Evolutionary conservation across 441 rosid species (phyloP).

Genomic region (Geranium incanum): DNA sequence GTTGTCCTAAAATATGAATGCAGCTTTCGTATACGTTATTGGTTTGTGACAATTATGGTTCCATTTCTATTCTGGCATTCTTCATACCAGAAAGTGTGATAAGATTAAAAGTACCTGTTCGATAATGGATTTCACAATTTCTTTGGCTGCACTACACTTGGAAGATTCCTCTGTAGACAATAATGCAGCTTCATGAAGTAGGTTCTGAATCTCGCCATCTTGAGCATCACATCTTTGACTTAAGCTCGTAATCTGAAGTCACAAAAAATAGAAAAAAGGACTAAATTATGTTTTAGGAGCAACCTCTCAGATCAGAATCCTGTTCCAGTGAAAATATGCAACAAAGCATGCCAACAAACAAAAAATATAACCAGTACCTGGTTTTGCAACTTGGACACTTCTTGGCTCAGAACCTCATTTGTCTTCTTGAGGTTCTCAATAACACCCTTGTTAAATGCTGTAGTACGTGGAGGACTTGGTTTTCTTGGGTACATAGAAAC

Average conservation of each 20-base stretch:
- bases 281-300: conserved; percentile 1
- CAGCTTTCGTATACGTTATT: conserved; percentile 4
- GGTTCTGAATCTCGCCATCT: conserved; percentile 75
- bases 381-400: conserved; percentile 66
- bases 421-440: conserved; percentile 65
- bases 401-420: conserved; percentile 69
- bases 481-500: conserved; percentile 86
- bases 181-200: conserved; percentile 72
- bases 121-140: conserved; percentile 85
- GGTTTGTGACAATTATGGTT: conserved; percentile 28
- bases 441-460: conserved; percentile 54
- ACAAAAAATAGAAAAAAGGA: conserved; percentile 10
- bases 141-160: conserved; percentile 91
- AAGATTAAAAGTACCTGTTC: conserved; percentile 56
- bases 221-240: conserved; percentile 72
- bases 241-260: conserved; percentile 46
- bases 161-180: conserved; percentile 75
- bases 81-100: neutral
- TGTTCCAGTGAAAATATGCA: conserved; percentile 14
- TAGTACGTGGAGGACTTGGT: conserved; percentile 84
- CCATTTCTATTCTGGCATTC: conserved; percentile 19
- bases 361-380: conserved; percentile 40
- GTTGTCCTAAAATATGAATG: neutral
- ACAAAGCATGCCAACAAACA: conserved; percentile 1
- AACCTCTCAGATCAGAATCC: conserved; percentile 10